phyloP scores from a whole-genome alignment of 805 yeast genomes.

The Ogataea methanolica region DNA sequence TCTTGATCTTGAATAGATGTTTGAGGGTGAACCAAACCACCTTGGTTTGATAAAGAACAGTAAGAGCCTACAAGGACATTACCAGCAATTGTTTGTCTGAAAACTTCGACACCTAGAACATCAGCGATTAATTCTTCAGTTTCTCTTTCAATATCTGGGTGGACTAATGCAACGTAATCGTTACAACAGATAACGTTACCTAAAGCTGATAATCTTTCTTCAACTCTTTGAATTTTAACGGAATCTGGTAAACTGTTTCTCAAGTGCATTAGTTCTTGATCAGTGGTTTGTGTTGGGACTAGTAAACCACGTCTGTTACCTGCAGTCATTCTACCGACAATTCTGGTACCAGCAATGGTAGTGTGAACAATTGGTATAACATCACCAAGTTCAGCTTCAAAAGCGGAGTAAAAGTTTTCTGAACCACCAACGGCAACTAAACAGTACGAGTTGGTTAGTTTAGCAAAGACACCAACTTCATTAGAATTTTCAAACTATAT shows the following conservation, averaged over 20 bases:
- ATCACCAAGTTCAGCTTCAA: conserved; percentile 96
- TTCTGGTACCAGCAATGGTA: conserved; percentile 97
- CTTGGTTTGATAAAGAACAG: conserved; percentile 92
- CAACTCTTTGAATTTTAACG: conserved; percentile 95
- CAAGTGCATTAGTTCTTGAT: conserved; percentile 95
- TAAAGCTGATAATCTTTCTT: conserved; percentile 92
- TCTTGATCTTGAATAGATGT: conserved; percentile 97
- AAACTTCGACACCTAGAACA: conserved; percentile 96
- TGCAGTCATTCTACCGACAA: conserved; percentile 96
- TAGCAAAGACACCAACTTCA: conserved; percentile 92
- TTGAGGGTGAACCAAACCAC: conserved; percentile 97
- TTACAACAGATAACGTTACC: conserved; percentile 98
- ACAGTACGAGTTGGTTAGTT: conserved; percentile 93
- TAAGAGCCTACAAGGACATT: conserved; percentile 96
- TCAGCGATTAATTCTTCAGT: conserved; percentile 98
- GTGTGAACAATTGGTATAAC: conserved; percentile 95
- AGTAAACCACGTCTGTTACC: conserved; percentile 96
- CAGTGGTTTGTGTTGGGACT: conserved; percentile 97
- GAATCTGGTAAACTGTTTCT: conserved; percentile 94
- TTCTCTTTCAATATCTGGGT: conserved; percentile 98
- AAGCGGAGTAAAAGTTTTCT: conserved; percentile 77
- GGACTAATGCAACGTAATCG: conserved; percentile 97
- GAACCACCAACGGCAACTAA: conserved; percentile 97
- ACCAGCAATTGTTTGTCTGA: conserved; percentile 98
- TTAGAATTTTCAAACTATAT: conserved; percentile 70